Percentiles rank a stretch among this genome's conserved stretches.
Conservation (phyloP, 2,329 filamentous ascomycete species). For the Chaetothyriales sp. region DNA sequence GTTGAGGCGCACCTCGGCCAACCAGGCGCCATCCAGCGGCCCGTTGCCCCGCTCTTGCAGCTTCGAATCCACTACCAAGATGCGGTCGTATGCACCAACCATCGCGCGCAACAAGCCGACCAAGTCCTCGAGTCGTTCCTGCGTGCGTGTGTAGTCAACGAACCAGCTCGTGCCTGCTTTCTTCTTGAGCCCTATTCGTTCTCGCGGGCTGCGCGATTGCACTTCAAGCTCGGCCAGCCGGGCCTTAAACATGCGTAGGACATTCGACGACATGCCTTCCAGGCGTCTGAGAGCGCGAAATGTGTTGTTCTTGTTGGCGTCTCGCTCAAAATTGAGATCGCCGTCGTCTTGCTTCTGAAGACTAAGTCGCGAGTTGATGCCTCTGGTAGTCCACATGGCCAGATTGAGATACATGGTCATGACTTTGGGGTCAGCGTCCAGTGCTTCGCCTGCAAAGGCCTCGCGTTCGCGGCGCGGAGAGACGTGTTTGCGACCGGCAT, state of each 20-base stretch:
- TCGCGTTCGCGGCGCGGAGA: neutral
- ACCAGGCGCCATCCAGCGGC: constrained; percentile 8
- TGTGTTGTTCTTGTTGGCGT: constrained; percentile 14
- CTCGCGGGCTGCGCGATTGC: neutral
- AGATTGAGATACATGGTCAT: constrained; percentile 15
- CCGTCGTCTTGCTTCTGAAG: constrained; percentile 11
- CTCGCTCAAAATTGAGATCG: constrained; percentile 15
- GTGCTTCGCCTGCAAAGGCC: constrained; percentile 3
- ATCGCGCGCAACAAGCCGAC: constrained; percentile 20
- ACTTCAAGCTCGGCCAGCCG: constrained; percentile 12
- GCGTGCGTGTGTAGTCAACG: neutral
- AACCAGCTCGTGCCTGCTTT: constrained; percentile 5
- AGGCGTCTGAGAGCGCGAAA: constrained; percentile 12
- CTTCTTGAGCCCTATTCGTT: neutral
- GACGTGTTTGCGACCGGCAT: neutral
- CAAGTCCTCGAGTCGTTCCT: constrained; percentile 12
- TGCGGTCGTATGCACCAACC: constrained; percentile 22
- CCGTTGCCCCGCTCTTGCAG: constrained; percentile 15
- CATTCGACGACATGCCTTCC: constrained; percentile 6
- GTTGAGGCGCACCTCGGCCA: constrained; percentile 5
- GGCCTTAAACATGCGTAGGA: constrained; percentile 11
- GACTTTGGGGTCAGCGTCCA: constrained; percentile 13
- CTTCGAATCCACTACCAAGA: constrained; percentile 15
- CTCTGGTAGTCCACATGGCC: constrained; percentile 15
- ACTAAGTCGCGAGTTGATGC: constrained; percentile 6